Conservation (phyloP, 345 rosid species). For the Brassica juncea region DNA sequence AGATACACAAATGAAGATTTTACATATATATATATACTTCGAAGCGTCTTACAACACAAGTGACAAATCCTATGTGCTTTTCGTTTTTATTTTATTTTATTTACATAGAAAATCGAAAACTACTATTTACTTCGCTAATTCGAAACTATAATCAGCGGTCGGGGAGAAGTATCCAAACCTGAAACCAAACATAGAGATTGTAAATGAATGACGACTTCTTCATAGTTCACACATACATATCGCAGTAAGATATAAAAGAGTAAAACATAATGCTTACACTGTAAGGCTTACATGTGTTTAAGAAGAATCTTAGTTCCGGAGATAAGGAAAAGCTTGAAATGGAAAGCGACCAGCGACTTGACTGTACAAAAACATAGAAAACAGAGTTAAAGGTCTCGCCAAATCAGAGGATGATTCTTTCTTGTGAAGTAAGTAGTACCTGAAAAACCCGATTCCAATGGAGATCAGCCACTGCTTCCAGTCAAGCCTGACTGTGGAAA, state of each 20-base stretch:
- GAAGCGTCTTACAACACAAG: not conserved
- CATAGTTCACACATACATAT: not conserved
- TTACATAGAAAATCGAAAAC: not conserved
- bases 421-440: not conserved
- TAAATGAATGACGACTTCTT: not conserved
- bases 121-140: not conserved
- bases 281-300: not conserved
- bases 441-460: slow-evolving; percentile 1
- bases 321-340: slow-evolving; percentile 2
- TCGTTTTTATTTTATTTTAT: not conserved
- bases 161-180: slow-evolving; percentile 1
- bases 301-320: not conserved
- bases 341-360: slow-evolving; percentile 9
- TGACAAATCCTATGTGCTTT: not conserved
- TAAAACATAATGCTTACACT: not conserved
- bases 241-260: not conserved
- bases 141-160: not conserved
- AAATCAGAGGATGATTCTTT: not conserved
- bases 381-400: not conserved
- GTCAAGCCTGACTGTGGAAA: slow-evolving; percentile 8
- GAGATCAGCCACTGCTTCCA: slow-evolving; percentile 5
- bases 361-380: not conserved
- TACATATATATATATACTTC: not conserved
- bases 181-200: not conserved
- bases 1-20: not conserved